phyloP scores from a whole-genome alignment of 305 asterid genomes.

The Rubia peregrina region DNA sequence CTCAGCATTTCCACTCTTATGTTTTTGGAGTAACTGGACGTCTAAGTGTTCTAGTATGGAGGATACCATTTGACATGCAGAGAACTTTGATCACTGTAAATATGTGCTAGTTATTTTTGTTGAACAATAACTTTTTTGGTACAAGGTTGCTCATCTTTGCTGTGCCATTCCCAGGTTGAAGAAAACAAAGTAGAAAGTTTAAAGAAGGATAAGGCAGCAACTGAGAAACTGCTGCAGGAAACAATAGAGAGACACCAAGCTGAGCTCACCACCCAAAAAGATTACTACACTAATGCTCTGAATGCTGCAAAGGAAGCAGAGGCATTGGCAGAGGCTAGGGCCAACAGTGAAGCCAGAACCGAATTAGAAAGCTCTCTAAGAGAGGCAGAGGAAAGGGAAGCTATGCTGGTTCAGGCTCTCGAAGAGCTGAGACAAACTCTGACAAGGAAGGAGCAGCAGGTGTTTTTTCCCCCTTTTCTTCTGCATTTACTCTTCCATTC shows the following conservation, averaged over 20 bases:
- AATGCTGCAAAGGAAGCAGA: slow-evolving; percentile 86
- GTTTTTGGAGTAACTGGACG: not conserved
- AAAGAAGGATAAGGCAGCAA: slow-evolving; percentile 77
- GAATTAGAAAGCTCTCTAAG: slow-evolving; percentile 72
- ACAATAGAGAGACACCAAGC: slow-evolving; percentile 83
- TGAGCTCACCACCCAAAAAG: slow-evolving; percentile 77
- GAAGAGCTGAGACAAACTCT: slow-evolving; percentile 91
- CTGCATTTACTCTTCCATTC: slow-evolving; percentile 1
- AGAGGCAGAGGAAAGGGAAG: slow-evolving; percentile 81
- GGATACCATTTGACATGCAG: not conserved
- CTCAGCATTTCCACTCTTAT: not conserved
- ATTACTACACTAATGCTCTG: slow-evolving; percentile 68
- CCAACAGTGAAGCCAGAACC: slow-evolving; percentile 80
- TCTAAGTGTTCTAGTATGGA: not conserved
- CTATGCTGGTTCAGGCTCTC: slow-evolving; percentile 84
- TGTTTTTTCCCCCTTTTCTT: slow-evolving; percentile 15
- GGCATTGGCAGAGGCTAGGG: slow-evolving; percentile 81
- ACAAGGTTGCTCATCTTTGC: not conserved
- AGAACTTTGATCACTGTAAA: not conserved
- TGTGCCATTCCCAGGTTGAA: slow-evolving; percentile 47
- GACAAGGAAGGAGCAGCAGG: slow-evolving; percentile 95
- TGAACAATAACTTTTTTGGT: not conserved
- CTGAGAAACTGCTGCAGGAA: slow-evolving; percentile 82
- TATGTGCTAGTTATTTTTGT: not conserved
- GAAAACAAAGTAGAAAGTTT: slow-evolving; percentile 85